phyloP scores from a whole-genome alignment of 2,329 filamentous ascomycete genomes.

The Tricladium varicosporioides region DNA sequence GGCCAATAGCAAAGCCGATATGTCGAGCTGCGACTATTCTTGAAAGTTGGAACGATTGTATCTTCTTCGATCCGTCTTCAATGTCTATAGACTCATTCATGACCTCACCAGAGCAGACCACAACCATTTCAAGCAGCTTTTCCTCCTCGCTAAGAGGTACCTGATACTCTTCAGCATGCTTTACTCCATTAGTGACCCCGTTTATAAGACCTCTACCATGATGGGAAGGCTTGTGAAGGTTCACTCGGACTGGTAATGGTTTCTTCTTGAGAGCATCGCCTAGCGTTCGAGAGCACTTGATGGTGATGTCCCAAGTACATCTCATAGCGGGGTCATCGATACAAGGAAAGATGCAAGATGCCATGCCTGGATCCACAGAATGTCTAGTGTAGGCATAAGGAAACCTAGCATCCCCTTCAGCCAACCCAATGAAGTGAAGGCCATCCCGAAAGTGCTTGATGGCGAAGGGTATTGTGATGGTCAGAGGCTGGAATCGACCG shows the following conservation, averaged over 20 bases:
- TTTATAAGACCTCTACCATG: constrained; percentile 38
- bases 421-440: constrained; percentile 85
- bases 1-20: constrained; percentile 89
- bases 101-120: constrained; percentile 86
- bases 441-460: constrained; percentile 78
- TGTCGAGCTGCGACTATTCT: constrained; percentile 80
- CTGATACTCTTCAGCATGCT: constrained; percentile 32
- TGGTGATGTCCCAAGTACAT: constrained; percentile 83
- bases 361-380: constrained; percentile 72
- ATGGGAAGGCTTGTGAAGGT: constrained; percentile 37
- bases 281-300: constrained; percentile 82
- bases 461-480: constrained; percentile 72
- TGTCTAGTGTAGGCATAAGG: constrained; percentile 91
- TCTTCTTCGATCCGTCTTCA: constrained; percentile 77
- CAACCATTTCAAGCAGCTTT: constrained; percentile 81
- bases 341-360: constrained; percentile 89
- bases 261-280: constrained; percentile 65
- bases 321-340: constrained; percentile 80
- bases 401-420: constrained; percentile 76
- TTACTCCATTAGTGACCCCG: constrained; percentile 7
- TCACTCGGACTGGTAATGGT: constrained; percentile 36
- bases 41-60: constrained; percentile 77
- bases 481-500: constrained; percentile 55
- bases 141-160: constrained; percentile 67
- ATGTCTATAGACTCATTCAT: constrained; percentile 79